These are phyloP conservation scores for Leccinum subfulvum DNA, from an alignment of 1,284 basidiomycete genomes.

Conservation along the genomic window DNA sequence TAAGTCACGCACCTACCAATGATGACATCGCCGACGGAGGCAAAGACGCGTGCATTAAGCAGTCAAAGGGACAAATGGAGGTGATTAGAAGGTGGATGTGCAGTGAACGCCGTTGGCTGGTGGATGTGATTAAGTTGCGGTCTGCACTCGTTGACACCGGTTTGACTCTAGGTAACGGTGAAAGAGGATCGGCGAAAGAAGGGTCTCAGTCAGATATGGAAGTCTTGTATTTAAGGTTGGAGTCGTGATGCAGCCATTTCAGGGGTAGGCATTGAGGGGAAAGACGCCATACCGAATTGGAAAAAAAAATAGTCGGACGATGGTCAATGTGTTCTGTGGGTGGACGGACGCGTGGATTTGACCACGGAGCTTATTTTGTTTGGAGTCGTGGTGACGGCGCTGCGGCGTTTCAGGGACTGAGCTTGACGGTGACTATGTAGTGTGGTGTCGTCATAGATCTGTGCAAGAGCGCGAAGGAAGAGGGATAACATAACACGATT, in stretches of 20 bases:
- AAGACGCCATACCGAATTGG: background rate
- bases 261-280: background rate
- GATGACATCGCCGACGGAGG: background rate
- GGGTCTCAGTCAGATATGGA: background rate
- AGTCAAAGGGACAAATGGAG: background rate
- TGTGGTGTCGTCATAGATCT: conserved; percentile 11
- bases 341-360: conserved; percentile 16
- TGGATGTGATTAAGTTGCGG: conserved; percentile 15
- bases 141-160: conserved; percentile 10
- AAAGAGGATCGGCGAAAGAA: conserved; percentile 7
- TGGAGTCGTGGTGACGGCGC: conserved; percentile 20
- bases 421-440: conserved; percentile 10
- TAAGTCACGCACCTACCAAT: background rate
- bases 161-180: conserved; percentile 7
- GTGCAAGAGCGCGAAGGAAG: background rate
- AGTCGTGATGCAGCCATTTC: conserved; percentile 1
- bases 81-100: background rate
- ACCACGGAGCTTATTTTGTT: conserved; percentile 12
- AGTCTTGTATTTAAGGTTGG: conserved; percentile 7
- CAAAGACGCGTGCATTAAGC: background rate
- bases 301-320: background rate
- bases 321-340: conserved; percentile 21
- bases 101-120: conserved; percentile 1
- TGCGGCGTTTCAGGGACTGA: conserved; percentile 28
- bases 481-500: background rate